A percentile compares a stretch with the other conserved stretches of the same genome.
phyloP scores from a whole-genome alignment of 805 yeast genomes.

The Nakazawaea ernobii region DNA sequence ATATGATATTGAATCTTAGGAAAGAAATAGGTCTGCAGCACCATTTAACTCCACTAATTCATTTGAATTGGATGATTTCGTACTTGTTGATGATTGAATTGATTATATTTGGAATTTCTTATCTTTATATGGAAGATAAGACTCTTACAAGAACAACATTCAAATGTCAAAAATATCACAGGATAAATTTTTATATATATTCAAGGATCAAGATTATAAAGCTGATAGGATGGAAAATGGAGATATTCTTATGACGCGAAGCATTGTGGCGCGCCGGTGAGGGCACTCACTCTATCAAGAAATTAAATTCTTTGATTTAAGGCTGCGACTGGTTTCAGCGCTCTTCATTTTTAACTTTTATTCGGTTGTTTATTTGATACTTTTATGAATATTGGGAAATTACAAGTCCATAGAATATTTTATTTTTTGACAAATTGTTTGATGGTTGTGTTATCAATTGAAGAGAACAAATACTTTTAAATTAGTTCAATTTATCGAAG shows the following conservation, averaged over 20 bases:
- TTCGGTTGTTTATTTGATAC: background rate
- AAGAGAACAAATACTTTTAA: too few relatives aligned
- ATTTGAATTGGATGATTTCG: slow-evolving; percentile 27
- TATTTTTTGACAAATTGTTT: background rate
- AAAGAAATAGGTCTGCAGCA: slow-evolving; percentile 30
- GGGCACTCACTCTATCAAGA: background rate
- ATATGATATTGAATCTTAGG: too few relatives aligned
- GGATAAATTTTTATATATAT: background rate
- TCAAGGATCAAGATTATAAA: too few relatives aligned
- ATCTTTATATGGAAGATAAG: too few relatives aligned
- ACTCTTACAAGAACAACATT: background rate
- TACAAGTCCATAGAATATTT: background rate
- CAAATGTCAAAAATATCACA: background rate
- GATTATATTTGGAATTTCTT: background rate
- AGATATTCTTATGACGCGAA: slow-evolving; percentile 19
- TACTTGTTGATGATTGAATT: slow-evolving; percentile 7
- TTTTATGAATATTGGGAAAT: too few relatives aligned
- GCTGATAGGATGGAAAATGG: background rate
- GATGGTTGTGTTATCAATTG: background rate
- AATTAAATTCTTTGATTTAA: background rate
- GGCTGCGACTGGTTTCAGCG: slow-evolving; percentile 12
- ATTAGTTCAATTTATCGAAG: too few relatives aligned
- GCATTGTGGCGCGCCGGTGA: slow-evolving; percentile 22
- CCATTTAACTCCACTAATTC: slow-evolving; percentile 30
- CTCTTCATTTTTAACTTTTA: background rate